A percentile compares a stretch with the other conserved stretches of the same genome.
Conservation (phyloP, 192 early-diverging fungal species). For the Coemansia sp. region DNA sequence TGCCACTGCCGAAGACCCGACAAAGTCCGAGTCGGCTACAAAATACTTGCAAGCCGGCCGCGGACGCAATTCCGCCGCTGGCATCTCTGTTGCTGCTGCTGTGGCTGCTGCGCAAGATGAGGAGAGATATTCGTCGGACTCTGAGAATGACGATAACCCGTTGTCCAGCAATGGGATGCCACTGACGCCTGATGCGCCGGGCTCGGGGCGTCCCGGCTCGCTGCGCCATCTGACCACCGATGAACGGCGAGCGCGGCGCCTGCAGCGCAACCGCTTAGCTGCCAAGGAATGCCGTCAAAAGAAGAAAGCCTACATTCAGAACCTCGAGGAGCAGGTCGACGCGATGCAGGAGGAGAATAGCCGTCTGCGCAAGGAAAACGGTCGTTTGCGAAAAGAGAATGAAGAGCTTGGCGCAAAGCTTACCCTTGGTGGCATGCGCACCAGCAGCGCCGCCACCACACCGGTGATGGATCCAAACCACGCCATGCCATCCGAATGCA, state of each 20-base stretch:
- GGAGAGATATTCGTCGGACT: neutral
- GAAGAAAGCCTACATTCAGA: conserved; percentile 75
- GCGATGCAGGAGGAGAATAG: conserved; percentile 66
- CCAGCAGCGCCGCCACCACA: conserved; percentile 30
- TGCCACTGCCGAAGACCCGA: neutral
- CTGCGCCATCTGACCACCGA: conserved; percentile 60
- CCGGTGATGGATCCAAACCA: conserved; percentile 24
- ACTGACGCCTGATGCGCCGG: conserved; percentile 52
- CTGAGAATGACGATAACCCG: conserved; percentile 4
- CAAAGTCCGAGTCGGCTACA: neutral
- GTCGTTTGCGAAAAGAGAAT: conserved; percentile 60
- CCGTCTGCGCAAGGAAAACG: conserved; percentile 64
- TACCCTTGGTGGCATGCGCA: conserved; percentile 59
- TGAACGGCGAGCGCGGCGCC: conserved; percentile 70
- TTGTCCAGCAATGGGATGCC: conserved; percentile 31
- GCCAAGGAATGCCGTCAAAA: conserved; percentile 84
- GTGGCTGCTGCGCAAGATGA: neutral
- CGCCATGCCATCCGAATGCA: neutral
- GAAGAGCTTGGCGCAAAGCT: conserved; percentile 69
- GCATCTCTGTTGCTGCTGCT: conserved; percentile 7
- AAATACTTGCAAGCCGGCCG: neutral
- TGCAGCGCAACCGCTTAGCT: conserved; percentile 74
- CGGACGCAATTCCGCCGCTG: conserved; percentile 18
- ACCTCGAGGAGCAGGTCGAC: conserved; percentile 65
- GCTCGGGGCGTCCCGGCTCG: conserved; percentile 51